Evolutionary conservation across 768 basidiomycete species (phyloP).

Genomic region (Mycena sanguinolenta): DNA sequence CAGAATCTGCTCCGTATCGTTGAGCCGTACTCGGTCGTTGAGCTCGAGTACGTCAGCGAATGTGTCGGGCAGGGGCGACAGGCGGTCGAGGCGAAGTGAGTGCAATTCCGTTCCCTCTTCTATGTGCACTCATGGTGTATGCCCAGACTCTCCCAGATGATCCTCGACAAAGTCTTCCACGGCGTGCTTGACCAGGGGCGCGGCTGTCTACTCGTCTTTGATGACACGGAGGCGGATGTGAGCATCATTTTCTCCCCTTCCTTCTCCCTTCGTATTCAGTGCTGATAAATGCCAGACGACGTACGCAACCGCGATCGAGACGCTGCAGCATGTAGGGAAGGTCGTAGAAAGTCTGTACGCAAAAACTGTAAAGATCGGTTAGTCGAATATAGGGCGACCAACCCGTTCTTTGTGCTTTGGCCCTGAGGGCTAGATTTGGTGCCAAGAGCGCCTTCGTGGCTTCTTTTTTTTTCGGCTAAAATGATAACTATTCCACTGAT

Average conservation of each 20-base stretch:
- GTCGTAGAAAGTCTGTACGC: constrained; percentile 96
- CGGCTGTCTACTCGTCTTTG: constrained; percentile 92
- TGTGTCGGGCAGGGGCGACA: constrained; percentile 88
- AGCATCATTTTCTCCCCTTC: constrained; percentile 46
- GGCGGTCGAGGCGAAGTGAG: constrained; percentile 92
- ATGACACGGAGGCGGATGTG: constrained; percentile 88
- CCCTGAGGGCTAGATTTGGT: no score
- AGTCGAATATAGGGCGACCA: not conserved
- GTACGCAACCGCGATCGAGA: constrained; percentile 91
- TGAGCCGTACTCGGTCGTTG: constrained; percentile 94
- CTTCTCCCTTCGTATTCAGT: not conserved
- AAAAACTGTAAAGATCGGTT: constrained; percentile 58
- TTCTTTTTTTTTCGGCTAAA: no score
- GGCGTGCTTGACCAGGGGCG: constrained; percentile 98
- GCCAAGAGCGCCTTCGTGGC: no score
- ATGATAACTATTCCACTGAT: no score
- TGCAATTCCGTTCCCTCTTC: constrained; percentile 26
- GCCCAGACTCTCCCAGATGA: constrained; percentile 94
- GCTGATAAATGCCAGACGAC: constrained; percentile 68
- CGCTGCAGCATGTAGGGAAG: constrained; percentile 90
- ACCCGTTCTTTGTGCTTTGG: no score
- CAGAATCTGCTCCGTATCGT: constrained; percentile 96
- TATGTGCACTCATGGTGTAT: not conserved
- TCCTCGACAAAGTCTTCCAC: constrained; percentile 92
- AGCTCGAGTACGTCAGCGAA: constrained; percentile 91